Conservation (phyloP, 805 yeast species). For the Huiozyma sinensis region DNA sequence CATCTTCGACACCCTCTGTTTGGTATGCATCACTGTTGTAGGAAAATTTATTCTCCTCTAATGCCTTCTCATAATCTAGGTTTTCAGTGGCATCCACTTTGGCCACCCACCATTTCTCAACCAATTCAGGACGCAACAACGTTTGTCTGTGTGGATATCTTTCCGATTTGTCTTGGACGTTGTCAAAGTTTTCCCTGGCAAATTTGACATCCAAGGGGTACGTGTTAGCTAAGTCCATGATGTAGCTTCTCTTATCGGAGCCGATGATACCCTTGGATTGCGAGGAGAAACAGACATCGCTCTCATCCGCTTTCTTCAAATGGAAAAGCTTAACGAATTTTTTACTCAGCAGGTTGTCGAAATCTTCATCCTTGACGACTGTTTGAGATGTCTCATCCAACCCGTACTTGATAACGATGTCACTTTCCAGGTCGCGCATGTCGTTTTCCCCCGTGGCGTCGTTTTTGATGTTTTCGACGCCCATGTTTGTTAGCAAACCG, state of each 20-base stretch:
- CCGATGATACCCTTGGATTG: conserved; percentile 83
- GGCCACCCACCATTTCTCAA: conserved; percentile 80
- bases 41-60: conserved; percentile 36
- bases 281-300: conserved; percentile 53
- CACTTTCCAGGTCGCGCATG: conserved; percentile 27
- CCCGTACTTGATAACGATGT: conserved; percentile 62
- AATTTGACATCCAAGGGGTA: conserved; percentile 80
- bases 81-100: conserved; percentile 38
- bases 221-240: conserved; percentile 74
- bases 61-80: conserved; percentile 25
- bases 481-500: conserved; percentile 42
- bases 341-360: conserved; percentile 44
- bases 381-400: conserved; percentile 47
- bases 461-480: conserved; percentile 31
- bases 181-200: conserved; percentile 44
- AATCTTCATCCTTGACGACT: conserved; percentile 41
- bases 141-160: conserved; percentile 77
- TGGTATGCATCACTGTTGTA: conserved; percentile 75
- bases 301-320: conserved; percentile 38
- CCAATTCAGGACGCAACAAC: conserved; percentile 75
- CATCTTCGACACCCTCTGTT: conserved; percentile 33
- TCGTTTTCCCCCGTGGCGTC: conserved; percentile 33
- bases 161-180: conserved; percentile 28
- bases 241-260: conserved; percentile 71
- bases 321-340: conserved; percentile 65